These are phyloP conservation scores for Geotrichum citri-aurantii DNA, from an alignment of 1,139 yeast genomes.

Conservation along the genomic window DNA sequence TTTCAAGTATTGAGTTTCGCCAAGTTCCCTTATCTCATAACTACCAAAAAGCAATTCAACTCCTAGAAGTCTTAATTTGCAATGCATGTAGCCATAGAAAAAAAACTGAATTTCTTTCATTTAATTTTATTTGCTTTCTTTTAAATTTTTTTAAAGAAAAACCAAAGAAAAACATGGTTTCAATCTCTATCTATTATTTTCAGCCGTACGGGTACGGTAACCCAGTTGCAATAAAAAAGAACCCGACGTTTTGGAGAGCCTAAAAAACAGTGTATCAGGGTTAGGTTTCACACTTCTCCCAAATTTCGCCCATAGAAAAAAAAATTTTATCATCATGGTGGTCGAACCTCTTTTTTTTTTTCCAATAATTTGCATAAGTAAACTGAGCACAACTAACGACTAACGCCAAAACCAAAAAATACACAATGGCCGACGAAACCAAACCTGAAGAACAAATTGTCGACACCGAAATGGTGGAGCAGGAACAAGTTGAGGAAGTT, in stretches of 20 bases:
- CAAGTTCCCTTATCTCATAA: too few relatives aligned
- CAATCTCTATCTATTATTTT: too few relatives aligned
- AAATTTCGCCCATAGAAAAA: background rate
- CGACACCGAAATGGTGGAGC: constrained; percentile 13
- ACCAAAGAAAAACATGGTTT: too few relatives aligned
- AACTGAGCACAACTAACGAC: constrained; percentile 45
- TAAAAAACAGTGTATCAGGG: background rate
- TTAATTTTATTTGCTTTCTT: too few relatives aligned
- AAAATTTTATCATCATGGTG: background rate
- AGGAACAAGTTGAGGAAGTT: constrained; percentile 5
- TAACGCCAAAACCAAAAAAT: background rate
- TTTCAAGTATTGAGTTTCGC: too few relatives aligned
- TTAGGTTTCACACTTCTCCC: background rate
- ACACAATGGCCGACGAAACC: background rate
- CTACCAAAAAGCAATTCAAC: too few relatives aligned
- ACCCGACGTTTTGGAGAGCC: background rate
- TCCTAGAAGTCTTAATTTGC: too few relatives aligned
- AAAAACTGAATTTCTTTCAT: too few relatives aligned
- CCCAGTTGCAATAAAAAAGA: constrained; percentile 2
- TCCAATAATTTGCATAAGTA: constrained; percentile 53
- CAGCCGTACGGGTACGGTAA: constrained; percentile 3
- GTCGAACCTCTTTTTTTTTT: constrained; percentile 10
- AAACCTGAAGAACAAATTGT: background rate
- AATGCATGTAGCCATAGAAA: too few relatives aligned
- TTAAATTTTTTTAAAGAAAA: too few relatives aligned